Conservation (phyloP, 2,329 filamentous ascomycete species). For the Berkeleyomyces basicola region DNA sequence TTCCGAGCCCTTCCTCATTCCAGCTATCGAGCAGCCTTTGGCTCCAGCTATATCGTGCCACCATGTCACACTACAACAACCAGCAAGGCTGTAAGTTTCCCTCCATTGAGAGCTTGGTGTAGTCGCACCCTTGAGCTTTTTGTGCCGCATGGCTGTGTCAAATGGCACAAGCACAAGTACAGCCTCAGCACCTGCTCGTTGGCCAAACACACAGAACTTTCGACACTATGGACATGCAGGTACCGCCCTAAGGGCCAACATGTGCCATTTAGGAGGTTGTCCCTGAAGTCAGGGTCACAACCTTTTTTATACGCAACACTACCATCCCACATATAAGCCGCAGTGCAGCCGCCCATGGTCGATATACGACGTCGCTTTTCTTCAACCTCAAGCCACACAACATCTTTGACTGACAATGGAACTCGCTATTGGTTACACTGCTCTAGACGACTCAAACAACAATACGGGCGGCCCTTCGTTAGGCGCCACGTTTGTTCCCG, state of each 20-base stretch:
- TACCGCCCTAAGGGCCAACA: neutral
- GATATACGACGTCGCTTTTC: neutral
- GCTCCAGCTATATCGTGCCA: neutral
- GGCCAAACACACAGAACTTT: neutral
- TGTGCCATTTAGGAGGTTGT: neutral
- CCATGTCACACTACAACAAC: slow-evolving; percentile 13
- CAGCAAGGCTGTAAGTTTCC: slow-evolving; percentile 11
- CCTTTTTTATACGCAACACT: neutral
- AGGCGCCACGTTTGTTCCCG: slow-evolving; percentile 42
- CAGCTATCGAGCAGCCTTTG: neutral
- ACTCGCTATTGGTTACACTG: neutral
- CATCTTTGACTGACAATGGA: slow-evolving; percentile 6
- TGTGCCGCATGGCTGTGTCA: neutral
- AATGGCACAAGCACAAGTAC: neutral
- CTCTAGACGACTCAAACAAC: slow-evolving; percentile 5
- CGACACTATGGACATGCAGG: neutral
- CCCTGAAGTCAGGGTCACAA: slow-evolving; percentile 3
- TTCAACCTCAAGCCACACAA: neutral
- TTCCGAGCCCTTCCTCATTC: neutral
- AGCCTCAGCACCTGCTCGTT: neutral
- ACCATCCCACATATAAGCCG: neutral
- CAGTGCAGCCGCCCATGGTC: neutral
- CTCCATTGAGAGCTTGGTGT: neutral
- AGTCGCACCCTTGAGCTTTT: neutral
- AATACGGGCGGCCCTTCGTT: slow-evolving; percentile 18